phyloP scores from a whole-genome alignment of 345 rosid genomes.

The Melastoma malabathricum region DNA sequence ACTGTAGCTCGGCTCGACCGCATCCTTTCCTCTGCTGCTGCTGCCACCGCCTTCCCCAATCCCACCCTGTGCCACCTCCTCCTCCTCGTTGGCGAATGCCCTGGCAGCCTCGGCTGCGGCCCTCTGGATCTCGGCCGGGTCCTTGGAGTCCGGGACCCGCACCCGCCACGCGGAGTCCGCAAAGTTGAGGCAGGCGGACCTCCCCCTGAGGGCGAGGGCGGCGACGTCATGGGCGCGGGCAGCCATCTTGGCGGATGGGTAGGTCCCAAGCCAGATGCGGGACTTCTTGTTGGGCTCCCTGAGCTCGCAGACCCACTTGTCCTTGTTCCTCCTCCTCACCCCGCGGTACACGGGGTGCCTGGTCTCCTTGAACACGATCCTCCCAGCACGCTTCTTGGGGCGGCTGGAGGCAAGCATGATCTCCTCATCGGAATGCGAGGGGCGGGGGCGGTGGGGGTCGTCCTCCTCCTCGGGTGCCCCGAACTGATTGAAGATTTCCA shows the following conservation, averaged over 20 bases:
- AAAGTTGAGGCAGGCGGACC: conserved; percentile 27
- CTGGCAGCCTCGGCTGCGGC: conserved; percentile 28
- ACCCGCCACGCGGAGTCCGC: conserved; percentile 19
- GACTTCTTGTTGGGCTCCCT: conserved; percentile 28
- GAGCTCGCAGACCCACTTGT: conserved; percentile 42
- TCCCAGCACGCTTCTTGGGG: conserved; percentile 24
- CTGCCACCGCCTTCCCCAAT: neutral
- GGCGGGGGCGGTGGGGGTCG: neutral
- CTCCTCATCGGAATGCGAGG: conserved; percentile 3
- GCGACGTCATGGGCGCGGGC: conserved; percentile 44
- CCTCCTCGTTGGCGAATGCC: conserved; percentile 1
- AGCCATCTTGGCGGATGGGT: conserved; percentile 25
- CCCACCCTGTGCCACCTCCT: conserved; percentile 1
- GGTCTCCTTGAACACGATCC: conserved; percentile 45
- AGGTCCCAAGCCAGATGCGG: conserved; percentile 42
- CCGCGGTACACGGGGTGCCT: conserved; percentile 44
- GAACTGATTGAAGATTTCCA: neutral
- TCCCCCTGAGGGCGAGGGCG: conserved; percentile 30
- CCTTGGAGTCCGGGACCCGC: conserved; percentile 20
- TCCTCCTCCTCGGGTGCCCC: neutral
- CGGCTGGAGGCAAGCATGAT: conserved; percentile 5
- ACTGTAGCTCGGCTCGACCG: no score
- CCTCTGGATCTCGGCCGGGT: conserved; percentile 24
- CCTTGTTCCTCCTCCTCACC: conserved; percentile 25
- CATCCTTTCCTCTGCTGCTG: no score